Percentiles rank a stretch among this genome's conserved stretches.
These are phyloP conservation scores for Nakazawaea holstii DNA, from an alignment of 805 yeast genomes.

Conservation along the genomic window DNA sequence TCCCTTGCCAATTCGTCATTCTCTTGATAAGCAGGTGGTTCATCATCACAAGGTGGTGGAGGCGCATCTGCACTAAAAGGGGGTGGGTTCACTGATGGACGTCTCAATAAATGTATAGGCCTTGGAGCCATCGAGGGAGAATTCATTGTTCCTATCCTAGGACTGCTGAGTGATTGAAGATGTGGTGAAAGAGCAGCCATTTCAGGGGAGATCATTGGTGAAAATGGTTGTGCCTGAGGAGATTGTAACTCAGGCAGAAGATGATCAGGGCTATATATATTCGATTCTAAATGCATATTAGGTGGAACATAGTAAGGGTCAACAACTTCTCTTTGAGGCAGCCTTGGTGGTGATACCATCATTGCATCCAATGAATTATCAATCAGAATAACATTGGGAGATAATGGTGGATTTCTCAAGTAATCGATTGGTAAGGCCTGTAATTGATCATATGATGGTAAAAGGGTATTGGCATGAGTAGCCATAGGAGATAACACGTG, in stretches of 20 bases:
- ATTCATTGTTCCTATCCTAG: constrained; percentile 2
- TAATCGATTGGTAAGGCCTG: background rate
- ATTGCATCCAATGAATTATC: constrained; percentile 28
- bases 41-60: constrained; percentile 26
- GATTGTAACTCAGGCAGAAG: constrained; percentile 43
- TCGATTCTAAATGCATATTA: constrained; percentile 30
- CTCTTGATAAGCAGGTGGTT: constrained; percentile 17
- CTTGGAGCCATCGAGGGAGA: constrained; percentile 37
- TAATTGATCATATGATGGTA: constrained; percentile 59
- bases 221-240: constrained; percentile 61
- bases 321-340: background rate
- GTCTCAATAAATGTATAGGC: constrained; percentile 49
- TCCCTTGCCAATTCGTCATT: constrained; percentile 21
- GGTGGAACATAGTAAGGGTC: constrained; percentile 1
- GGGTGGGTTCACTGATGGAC: constrained; percentile 59
- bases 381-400: constrained; percentile 49
- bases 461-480: constrained; percentile 71
- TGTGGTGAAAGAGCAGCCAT: constrained; percentile 24
- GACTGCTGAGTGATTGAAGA: constrained; percentile 8
- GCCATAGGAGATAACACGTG: constrained; percentile 74
- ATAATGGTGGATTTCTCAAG: constrained; percentile 27
- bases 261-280: constrained; percentile 50
- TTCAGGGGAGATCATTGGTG: constrained; percentile 34
- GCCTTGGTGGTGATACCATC: constrained; percentile 6
- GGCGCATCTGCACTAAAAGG: constrained; percentile 44